A percentile compares a stretch with the other conserved stretches of the same genome.
Conservation (phyloP, 2,329 filamentous ascomycete species). For the Ceratocystiopsis brevicomis region DNA sequence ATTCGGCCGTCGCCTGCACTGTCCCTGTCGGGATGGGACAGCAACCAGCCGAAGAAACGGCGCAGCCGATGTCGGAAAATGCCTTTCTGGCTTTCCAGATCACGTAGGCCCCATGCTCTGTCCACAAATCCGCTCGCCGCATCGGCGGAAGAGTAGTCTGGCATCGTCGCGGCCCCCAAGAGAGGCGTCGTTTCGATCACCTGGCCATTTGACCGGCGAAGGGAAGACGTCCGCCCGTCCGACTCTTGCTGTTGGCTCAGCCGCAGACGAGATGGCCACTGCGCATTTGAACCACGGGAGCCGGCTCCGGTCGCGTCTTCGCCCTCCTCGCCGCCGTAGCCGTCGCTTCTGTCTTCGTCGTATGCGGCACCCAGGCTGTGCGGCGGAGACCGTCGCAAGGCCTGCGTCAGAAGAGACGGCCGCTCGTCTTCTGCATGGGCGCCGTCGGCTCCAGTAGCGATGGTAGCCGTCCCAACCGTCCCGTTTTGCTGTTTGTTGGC, state of each 20-base stretch:
- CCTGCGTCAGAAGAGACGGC: slow-evolving; percentile 7
- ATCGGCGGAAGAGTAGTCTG: too few relatives aligned
- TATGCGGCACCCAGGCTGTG: slow-evolving; percentile 31
- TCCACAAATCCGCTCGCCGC: too few relatives aligned
- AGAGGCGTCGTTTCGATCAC: slow-evolving; percentile 28
- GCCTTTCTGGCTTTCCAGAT: slow-evolving; percentile 33
- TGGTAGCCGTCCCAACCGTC: background rate
- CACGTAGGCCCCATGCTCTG: slow-evolving; percentile 10
- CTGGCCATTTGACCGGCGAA: too few relatives aligned
- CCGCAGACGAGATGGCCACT: too few relatives aligned
- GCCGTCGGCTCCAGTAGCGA: too few relatives aligned
- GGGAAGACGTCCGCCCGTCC: background rate
- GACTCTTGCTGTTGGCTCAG: too few relatives aligned
- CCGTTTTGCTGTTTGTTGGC: too few relatives aligned
- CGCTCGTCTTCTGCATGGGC: slow-evolving; percentile 1
- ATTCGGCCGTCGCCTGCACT: background rate
- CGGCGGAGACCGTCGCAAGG: slow-evolving; percentile 7
- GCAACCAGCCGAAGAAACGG: slow-evolving; percentile 1
- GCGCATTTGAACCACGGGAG: too few relatives aligned
- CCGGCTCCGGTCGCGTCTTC: background rate
- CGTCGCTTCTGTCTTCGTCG: slow-evolving; percentile 10
- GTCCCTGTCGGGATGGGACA: background rate
- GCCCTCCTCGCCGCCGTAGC: background rate
- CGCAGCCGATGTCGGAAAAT: background rate
- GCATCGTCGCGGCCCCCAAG: slow-evolving; percentile 13